Evolutionary conservation across 306 rosid genomes (phyloP).

Genomic region (Neltuma alba): DNA sequence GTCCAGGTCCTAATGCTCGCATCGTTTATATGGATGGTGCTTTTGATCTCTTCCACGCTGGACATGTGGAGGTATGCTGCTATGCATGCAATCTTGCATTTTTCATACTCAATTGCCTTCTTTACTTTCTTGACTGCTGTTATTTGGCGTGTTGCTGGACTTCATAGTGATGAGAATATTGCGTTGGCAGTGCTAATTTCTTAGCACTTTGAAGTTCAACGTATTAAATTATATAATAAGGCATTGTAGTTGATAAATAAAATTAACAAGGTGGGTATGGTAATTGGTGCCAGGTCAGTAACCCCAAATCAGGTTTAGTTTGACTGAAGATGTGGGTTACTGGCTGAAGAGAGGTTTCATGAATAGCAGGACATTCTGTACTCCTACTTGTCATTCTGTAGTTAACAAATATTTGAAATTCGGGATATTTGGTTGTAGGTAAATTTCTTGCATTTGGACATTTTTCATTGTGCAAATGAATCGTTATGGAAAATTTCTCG

Average conservation of each 20-base stretch:
- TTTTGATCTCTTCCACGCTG: slow-evolving; percentile 98
- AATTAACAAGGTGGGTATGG: background rate
- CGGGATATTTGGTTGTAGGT: background rate
- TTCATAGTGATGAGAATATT: background rate
- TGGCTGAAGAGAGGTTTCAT: background rate
- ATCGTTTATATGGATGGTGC: slow-evolving; percentile 98
- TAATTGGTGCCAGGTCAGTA: background rate
- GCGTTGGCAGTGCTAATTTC: background rate
- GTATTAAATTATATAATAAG: background rate
- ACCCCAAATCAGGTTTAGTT: background rate
- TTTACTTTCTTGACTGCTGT: background rate
- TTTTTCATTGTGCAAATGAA: background rate
- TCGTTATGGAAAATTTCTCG: background rate
- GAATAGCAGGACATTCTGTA: background rate
- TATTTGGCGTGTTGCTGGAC: background rate
- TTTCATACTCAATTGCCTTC: background rate
- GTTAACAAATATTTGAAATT: background rate
- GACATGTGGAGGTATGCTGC: slow-evolving; percentile 74
- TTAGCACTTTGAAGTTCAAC: background rate
- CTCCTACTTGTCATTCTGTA: background rate
- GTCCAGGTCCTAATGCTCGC: slow-evolving; percentile 94
- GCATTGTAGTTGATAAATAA: background rate
- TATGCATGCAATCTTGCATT: background rate
- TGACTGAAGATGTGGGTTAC: background rate
- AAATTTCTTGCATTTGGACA: background rate